Conservation (phyloP, 176 grass and related monocot species). For the Thalia dealbata region DNA sequence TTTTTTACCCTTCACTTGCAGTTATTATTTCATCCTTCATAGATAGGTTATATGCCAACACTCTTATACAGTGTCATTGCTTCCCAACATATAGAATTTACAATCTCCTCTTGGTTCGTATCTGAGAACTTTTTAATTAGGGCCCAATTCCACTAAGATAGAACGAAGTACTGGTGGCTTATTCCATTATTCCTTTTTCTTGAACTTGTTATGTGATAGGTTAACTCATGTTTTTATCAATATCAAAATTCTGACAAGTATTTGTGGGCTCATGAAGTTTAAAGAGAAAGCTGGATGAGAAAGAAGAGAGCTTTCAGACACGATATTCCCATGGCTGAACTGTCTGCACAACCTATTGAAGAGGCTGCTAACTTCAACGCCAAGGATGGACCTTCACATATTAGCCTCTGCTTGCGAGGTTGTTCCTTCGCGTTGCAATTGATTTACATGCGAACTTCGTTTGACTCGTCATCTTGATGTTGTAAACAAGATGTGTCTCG, state of each 20-base stretch:
- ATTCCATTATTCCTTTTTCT: not conserved
- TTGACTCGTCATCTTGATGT: not conserved
- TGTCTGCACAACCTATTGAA: not conserved
- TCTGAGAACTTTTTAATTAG: too few species aligned
- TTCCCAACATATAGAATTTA: too few species aligned
- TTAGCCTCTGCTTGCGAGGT: not conserved
- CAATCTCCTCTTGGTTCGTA: too few species aligned
- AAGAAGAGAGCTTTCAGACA: constrained; percentile 24
- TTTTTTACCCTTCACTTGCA: not conserved
- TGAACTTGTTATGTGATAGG: not conserved
- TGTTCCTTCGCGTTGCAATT: not conserved
- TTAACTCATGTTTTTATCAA: not conserved
- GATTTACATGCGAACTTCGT: not conserved
- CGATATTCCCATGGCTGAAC: constrained; percentile 5
- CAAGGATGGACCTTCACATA: not conserved
- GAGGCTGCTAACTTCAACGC: not conserved
- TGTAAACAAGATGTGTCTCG: not conserved
- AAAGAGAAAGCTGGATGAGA: constrained; percentile 43
- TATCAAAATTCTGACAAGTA: not conserved
- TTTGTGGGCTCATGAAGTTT: constrained; percentile 6
- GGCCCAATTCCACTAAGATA: too few species aligned
- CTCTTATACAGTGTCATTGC: not conserved
- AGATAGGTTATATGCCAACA: not conserved
- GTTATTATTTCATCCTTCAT: not conserved
- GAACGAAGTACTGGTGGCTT: too few species aligned